Conservation (phyloP, 2,329 filamentous ascomycete species). For the Xylariaceae sp. region DNA sequence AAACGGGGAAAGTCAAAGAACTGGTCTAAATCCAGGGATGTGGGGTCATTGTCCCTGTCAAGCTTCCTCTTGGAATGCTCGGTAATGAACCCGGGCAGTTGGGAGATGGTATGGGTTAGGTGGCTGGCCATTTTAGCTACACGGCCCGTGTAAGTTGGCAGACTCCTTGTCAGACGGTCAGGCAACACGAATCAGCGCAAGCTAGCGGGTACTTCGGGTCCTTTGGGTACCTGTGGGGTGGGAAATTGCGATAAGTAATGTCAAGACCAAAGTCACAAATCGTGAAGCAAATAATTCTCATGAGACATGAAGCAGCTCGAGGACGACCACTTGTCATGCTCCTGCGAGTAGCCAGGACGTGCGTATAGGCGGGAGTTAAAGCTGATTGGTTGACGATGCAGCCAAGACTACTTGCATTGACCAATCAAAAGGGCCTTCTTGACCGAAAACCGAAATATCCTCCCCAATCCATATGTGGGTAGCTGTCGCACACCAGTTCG, state of each 20-base stretch:
- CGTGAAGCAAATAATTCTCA: slow-evolving; percentile 30
- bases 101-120: slow-evolving; percentile 29
- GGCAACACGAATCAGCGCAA: slow-evolving; percentile 32
- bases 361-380: slow-evolving; percentile 18
- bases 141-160: slow-evolving; percentile 30
- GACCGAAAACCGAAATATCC: slow-evolving; percentile 25
- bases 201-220: slow-evolving; percentile 29
- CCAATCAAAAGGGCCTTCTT: slow-evolving; percentile 27
- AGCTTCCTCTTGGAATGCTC: slow-evolving; percentile 26
- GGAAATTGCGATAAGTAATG: slow-evolving; percentile 31
- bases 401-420: slow-evolving; percentile 23
- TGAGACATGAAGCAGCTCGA: slow-evolving; percentile 31
- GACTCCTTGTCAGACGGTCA: slow-evolving; percentile 31
- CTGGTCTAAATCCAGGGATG: slow-evolving; percentile 22
- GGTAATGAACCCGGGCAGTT: slow-evolving; percentile 29
- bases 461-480: slow-evolving; percentile 24
- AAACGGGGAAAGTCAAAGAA: slow-evolving; percentile 29
- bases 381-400: slow-evolving; percentile 26
- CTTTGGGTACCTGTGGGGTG: slow-evolving; percentile 31
- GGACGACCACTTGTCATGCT: slow-evolving; percentile 25
- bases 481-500: slow-evolving; percentile 25
- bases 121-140: slow-evolving; percentile 28
- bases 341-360: slow-evolving; percentile 29
- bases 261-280: slow-evolving; percentile 28
- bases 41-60: slow-evolving; percentile 22